Base-by-base conservation (phyloP, 2,329 filamentous ascomycete species). In the Xenosphaeropsis pyriputrescens region DNA sequence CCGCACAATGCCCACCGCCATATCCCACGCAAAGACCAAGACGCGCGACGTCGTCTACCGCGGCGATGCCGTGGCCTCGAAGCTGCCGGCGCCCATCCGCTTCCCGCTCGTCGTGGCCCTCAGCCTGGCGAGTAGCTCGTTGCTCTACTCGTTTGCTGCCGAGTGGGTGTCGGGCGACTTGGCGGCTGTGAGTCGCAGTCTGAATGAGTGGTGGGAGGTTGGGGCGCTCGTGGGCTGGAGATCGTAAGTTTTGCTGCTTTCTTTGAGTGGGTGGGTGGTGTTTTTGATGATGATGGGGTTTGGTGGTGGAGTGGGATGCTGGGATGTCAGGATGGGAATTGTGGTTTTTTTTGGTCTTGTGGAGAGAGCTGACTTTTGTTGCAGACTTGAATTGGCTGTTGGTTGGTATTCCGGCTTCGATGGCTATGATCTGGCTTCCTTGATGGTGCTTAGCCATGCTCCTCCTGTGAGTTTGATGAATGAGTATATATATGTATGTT, bases 351-450 rank as follows among this genome's bases (percentile, higher is more conserved):
- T 19, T 13, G 13, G 13, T 35, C 18, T 18, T 15, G 22, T 7
- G 18, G 18, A n/a, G 14, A n/a, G 22, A 16, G 15, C 40, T 46
- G 29, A 47, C 32, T 18, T 11, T 30, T 13, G 22, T 26, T 65
- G 63, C 68, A 83, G 72, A 55, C 56, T 75, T 34, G 78, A 86
- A 55, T 65, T 93, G 38, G 73, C 65, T 17, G 52, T 88, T 34
- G 79, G 73, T 34, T 94, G 85, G 85, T 72, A 71, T 48, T 65
- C 75, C 32, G 68, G 76, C 44, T 83, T 81, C 54, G 85, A 93
- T 57, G 75, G 80, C 59, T 68, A 75, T 54, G 79, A 85, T 55
- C 63, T 81, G 36, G 71, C 70, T 9, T 68, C 73, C 34, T 62
- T 85, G 51, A 72, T 72, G 41, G 56, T 85, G 43, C 64, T 95